Percentiles rank a stretch among this genome's conserved stretches.
These are phyloP conservation scores for Rhodotorula sp. DNA, from an alignment of 1,284 basidiomycete genomes.

Conservation along the genomic window DNA sequence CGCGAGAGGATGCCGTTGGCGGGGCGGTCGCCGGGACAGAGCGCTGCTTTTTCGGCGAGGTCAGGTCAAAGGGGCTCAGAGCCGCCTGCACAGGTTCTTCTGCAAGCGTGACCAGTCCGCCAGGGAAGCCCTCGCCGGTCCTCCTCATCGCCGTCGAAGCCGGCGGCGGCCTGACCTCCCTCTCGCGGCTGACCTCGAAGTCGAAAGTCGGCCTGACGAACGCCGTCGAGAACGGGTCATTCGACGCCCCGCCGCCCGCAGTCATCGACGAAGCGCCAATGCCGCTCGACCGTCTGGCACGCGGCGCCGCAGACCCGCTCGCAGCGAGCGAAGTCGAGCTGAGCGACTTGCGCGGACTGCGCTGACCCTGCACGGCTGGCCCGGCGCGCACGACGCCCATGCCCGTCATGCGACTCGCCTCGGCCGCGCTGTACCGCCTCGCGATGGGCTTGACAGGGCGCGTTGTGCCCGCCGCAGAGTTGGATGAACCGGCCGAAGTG, in stretches of 20 bases:
- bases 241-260: background rate
- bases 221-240: conserved; percentile 34
- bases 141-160: background rate
- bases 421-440: conserved; percentile 15
- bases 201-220: conserved; percentile 18
- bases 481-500: background rate
- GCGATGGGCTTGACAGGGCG: background rate
- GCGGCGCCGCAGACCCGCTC: too few species aligned
- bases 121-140: background rate
- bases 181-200: background rate
- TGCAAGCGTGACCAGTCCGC: background rate
- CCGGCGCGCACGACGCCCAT: conserved; percentile 35
- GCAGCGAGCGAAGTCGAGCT: background rate
- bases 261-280: too few species aligned
- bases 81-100: background rate
- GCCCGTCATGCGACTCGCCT: conserved; percentile 28
- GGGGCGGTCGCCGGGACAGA: background rate
- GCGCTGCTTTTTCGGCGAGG: conserved; percentile 15
- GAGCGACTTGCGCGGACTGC: conserved; percentile 3
- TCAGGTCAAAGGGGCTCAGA: background rate
- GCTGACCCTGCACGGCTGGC: conserved; percentile 14
- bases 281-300: too few species aligned
- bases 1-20: background rate
- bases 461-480: background rate
- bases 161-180: conserved; percentile 6